Evolutionary conservation across 2,329 filamentous ascomycete genomes (phyloP).

Genomic region (Ceratocystis alfenasii): DNA sequence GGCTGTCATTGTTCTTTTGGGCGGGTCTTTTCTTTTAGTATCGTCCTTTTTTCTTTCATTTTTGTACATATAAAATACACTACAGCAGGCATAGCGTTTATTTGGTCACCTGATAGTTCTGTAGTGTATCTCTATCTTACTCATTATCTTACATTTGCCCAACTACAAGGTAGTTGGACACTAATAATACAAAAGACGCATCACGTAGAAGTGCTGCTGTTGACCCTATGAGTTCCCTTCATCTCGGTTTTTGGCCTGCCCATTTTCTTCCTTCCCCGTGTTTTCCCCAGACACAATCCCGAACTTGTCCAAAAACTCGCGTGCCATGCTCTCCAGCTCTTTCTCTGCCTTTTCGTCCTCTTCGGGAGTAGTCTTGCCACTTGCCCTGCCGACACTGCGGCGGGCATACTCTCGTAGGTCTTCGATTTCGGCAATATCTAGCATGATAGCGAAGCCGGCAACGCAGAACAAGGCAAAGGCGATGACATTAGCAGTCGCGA

Average conservation of each 20-base stretch:
- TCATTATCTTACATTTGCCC: background rate
- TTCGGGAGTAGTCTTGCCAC: conserved; percentile 24
- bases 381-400: conserved; percentile 32
- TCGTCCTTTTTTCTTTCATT: background rate
- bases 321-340: conserved; percentile 51
- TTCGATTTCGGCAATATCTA: conserved; percentile 60
- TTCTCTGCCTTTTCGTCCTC: conserved; percentile 41
- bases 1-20: background rate
- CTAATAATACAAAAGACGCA: background rate
- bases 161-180: background rate
- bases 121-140: background rate
- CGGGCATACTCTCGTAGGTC: conserved; percentile 49
- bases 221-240: background rate
- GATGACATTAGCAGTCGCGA: conserved; percentile 77
- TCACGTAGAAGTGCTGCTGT: too few relatives aligned
- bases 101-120: background rate
- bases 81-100: conserved; percentile 12
- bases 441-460: conserved; percentile 62
- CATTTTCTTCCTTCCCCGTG: background rate
- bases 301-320: conserved; percentile 43
- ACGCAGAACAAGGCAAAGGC: conserved; percentile 62
- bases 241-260: background rate
- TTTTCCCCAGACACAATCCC: conserved; percentile 25
- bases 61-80: conserved; percentile 7
- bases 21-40: background rate